phyloP scores from a whole-genome alignment of 1,139 yeast genomes.

The Petasospora fabianii region DNA sequence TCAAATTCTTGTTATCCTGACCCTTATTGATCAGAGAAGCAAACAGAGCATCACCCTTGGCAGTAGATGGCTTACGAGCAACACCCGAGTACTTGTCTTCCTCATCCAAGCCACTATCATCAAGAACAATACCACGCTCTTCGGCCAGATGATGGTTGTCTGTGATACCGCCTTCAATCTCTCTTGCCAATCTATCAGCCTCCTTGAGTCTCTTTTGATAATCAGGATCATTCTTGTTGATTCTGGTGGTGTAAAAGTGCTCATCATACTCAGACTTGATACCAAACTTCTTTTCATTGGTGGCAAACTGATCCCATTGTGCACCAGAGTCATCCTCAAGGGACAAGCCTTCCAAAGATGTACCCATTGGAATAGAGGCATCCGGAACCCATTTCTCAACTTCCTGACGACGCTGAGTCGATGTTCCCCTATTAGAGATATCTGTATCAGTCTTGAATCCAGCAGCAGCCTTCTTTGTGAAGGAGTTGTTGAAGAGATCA shows the following conservation, averaged over 20 bases:
- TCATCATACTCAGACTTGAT: constrained; percentile 86
- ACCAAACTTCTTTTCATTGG: constrained; percentile 84
- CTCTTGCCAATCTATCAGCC: constrained; percentile 79
- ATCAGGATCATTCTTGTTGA: constrained; percentile 73
- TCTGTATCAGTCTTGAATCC: constrained; percentile 80
- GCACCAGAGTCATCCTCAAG: constrained; percentile 41
- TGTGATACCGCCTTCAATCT: constrained; percentile 63
- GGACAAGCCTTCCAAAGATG: constrained; percentile 38
- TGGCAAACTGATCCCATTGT: constrained; percentile 94
- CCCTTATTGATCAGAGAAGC: constrained; percentile 48
- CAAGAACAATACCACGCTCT: constrained; percentile 77
- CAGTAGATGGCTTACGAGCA: constrained; percentile 27
- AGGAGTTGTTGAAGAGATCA: constrained; percentile 32
- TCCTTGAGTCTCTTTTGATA: constrained; percentile 58
- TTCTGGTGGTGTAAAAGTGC: constrained; percentile 80
- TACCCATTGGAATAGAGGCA: constrained; percentile 31
- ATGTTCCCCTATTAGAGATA: constrained; percentile 60
- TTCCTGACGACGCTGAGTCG: constrained; percentile 40
- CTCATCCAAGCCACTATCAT: constrained; percentile 87
- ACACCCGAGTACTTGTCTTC: constrained; percentile 97
- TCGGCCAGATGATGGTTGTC: constrained; percentile 83
- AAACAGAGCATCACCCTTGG: constrained; percentile 60
- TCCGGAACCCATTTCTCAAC: constrained; percentile 87
- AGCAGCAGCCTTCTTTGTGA: constrained; percentile 16
- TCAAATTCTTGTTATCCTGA: constrained; percentile 21